phyloP scores from a whole-genome alignment of 2,329 filamentous ascomycete species.

The Xylariaceae sp. region DNA sequence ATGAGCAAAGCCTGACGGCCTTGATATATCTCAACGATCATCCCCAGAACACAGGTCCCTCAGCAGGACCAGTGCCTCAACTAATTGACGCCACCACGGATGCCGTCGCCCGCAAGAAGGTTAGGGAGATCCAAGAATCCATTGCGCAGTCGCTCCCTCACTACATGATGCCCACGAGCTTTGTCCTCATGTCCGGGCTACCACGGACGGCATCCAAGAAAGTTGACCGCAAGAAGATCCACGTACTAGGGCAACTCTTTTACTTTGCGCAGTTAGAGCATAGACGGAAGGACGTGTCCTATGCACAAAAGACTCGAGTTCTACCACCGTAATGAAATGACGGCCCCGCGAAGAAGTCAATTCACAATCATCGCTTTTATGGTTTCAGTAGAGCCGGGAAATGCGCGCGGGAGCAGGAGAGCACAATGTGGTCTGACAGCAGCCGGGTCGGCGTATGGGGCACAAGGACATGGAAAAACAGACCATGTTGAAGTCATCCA shows the following conservation, averaged over 20 bases:
- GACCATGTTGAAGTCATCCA: no score
- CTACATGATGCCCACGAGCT: constrained; percentile 19
- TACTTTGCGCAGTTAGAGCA: constrained; percentile 14
- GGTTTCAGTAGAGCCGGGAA: no score
- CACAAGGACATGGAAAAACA: no score
- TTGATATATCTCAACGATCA: constrained; percentile 18
- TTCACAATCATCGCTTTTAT: no score
- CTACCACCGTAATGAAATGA: background rate
- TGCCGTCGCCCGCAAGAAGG: constrained; percentile 9
- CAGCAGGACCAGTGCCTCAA: constrained; percentile 4
- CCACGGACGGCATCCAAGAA: constrained; percentile 17
- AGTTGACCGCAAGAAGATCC: constrained; percentile 19
- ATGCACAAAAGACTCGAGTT: constrained; percentile 12
- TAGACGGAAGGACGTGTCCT: constrained; percentile 13
- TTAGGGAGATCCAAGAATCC: constrained; percentile 10
- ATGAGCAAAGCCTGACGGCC: constrained; percentile 17
- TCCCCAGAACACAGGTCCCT: constrained; percentile 9
- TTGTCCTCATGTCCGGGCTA: constrained; percentile 19
- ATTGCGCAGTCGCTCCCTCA: constrained; percentile 17
- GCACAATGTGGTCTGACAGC: no score
- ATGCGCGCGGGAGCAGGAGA: no score
- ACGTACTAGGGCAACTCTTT: constrained; percentile 17
- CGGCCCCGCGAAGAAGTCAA: background rate
- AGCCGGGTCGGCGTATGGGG: no score
- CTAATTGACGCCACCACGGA: constrained; percentile 15